Evolutionary conservation across 148 eudicot genomes (phyloP).

Genomic region (Fagopyrum esculentum): DNA sequence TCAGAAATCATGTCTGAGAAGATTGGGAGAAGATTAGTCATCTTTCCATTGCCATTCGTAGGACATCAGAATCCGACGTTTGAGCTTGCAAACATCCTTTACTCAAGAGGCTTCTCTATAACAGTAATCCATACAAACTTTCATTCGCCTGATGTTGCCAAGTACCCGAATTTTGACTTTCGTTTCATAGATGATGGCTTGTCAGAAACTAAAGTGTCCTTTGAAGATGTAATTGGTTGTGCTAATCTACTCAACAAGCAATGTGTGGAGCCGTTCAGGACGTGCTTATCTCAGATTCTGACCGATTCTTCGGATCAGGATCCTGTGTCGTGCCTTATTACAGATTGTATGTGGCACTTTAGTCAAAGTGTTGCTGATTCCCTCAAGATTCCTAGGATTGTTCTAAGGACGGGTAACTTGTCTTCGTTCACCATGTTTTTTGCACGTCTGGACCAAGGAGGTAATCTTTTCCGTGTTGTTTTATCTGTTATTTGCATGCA

Average conservation of each 20-base stretch:
- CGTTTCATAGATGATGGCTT: slow-evolving; percentile 27
- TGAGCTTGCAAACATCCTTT: slow-evolving; percentile 19
- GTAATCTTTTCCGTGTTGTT: neutral
- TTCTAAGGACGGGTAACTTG: slow-evolving; percentile 27
- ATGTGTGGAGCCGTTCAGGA: slow-evolving; percentile 21
- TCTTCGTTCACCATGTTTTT: slow-evolving; percentile 5
- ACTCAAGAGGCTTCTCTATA: slow-evolving; percentile 27
- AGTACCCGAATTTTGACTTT: slow-evolving; percentile 28
- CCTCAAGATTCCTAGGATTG: slow-evolving; percentile 36
- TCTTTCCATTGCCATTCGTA: slow-evolving; percentile 13
- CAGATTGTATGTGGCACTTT: slow-evolving; percentile 28
- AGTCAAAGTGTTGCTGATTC: slow-evolving; percentile 27
- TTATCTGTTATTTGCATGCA: neutral
- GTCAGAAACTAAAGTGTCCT: neutral
- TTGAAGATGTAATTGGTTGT: neutral
- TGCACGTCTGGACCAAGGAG: neutral
- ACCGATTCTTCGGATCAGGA: slow-evolving; percentile 8
- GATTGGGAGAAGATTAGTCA: slow-evolving; percentile 2
- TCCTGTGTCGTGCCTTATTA: slow-evolving; percentile 29
- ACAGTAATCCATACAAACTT: slow-evolving; percentile 29
- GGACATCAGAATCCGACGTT: slow-evolving; percentile 14
- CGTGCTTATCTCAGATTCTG: slow-evolving; percentile 20
- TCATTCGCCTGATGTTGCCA: slow-evolving; percentile 22
- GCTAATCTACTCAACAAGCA: slow-evolving; percentile 17
- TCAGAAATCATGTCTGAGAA: neutral